These are phyloP conservation scores for Podospora didyma DNA, from an alignment of 495 filamentous ascomycete species.

Conservation along the genomic window DNA sequence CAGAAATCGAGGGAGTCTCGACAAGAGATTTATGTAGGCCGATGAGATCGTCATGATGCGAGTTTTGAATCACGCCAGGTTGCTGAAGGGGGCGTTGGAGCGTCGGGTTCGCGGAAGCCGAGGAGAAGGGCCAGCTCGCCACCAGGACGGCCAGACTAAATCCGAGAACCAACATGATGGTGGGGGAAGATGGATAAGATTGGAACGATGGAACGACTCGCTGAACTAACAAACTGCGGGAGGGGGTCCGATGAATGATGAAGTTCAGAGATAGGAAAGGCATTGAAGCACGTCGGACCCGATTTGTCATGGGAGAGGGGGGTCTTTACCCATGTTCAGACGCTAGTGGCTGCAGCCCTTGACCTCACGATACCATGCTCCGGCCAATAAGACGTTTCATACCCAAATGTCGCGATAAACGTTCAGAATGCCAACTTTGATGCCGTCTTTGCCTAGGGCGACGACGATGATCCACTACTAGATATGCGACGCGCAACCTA, in stretches of 20 bases:
- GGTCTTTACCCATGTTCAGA: background rate
- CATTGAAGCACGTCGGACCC: too few species aligned
- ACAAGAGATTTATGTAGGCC: conserved; percentile 71
- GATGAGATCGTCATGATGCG: background rate
- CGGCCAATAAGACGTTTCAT: background rate
- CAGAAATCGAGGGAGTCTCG: conserved; percentile 69
- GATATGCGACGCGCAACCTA: too few species aligned
- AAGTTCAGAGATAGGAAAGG: too few species aligned
- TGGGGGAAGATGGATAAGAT: too few species aligned
- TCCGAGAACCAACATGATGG: too few species aligned
- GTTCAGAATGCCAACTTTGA: background rate
- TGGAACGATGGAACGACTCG: too few species aligned
- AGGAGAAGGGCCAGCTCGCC: too few species aligned
- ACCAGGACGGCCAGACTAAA: too few species aligned
- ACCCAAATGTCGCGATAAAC: background rate
- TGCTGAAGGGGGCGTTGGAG: background rate
- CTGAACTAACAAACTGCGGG: too few species aligned
- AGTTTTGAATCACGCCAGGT: background rate
- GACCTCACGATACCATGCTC: background rate
- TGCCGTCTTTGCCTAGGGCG: background rate
- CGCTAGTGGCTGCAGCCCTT: background rate
- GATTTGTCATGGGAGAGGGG: background rate
- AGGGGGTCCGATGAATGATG: too few species aligned
- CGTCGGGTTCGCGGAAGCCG: background rate
- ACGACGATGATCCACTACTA: background rate